Conservation (phyloP, 192 early-diverging fungal genomes). For the Linnemannia zychae region DNA sequence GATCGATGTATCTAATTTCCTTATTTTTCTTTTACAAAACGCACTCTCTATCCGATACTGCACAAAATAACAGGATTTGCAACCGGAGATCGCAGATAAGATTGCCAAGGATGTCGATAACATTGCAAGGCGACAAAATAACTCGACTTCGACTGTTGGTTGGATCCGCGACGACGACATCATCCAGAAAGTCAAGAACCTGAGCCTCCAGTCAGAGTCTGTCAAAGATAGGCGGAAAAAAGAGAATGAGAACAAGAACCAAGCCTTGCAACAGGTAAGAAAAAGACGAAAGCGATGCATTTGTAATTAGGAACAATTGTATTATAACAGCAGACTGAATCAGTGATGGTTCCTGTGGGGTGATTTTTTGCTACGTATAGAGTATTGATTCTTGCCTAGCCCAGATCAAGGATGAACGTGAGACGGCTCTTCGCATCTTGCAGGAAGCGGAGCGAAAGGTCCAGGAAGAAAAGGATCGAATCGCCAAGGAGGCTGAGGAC, state of each 20-base stretch:
- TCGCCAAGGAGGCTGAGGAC: slow-evolving; percentile 42
- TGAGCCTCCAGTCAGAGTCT: slow-evolving; percentile 25
- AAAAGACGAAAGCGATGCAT: background rate
- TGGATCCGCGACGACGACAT: slow-evolving; percentile 24
- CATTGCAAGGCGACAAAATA: background rate
- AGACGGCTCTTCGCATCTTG: slow-evolving; percentile 26
- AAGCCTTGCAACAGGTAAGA: slow-evolving; percentile 21
- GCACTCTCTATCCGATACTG: too few species aligned
- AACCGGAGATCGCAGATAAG: slow-evolving; percentile 21
- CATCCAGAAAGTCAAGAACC: slow-evolving; percentile 13
- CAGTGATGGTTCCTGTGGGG: background rate
- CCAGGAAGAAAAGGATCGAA: slow-evolving; percentile 35
- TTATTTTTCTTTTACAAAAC: background rate
- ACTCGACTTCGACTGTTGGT: background rate
- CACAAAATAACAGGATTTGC: slow-evolving; percentile 6
- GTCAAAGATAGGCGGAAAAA: slow-evolving; percentile 37
- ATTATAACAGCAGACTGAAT: background rate
- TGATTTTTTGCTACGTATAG: background rate
- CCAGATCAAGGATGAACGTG: slow-evolving; percentile 39
- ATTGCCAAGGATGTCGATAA: slow-evolving; percentile 19
- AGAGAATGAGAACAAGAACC: slow-evolving; percentile 35
- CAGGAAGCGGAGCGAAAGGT: slow-evolving; percentile 21
- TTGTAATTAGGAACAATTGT: background rate
- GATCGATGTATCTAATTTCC: too few species aligned
- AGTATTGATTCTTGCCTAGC: slow-evolving; percentile 26